These are phyloP conservation scores for Aspergillus funiculosus DNA, from an alignment of 495 filamentous ascomycete genomes.

Conservation along the genomic window DNA sequence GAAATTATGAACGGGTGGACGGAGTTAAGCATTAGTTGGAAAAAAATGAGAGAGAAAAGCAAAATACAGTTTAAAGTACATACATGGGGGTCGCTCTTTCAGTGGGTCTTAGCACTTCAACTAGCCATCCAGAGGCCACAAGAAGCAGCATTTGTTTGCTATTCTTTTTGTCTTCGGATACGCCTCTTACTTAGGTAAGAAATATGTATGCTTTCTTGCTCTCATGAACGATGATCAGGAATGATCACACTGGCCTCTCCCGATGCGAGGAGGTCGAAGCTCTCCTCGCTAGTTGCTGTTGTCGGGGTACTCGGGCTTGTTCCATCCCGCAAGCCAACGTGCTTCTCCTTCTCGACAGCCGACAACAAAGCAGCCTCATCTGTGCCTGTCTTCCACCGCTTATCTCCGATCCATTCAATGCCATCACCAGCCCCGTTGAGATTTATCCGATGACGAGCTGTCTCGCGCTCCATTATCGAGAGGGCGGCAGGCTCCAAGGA, in stretches of 20 bases:
- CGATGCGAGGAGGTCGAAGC: slow-evolving; percentile 52
- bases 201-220: no score
- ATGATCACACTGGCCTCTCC: slow-evolving; percentile 45
- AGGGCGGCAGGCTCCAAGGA: slow-evolving; percentile 17
- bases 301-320: slow-evolving; percentile 30
- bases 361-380: slow-evolving; percentile 18
- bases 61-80: slow-evolving; percentile 1
- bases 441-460: slow-evolving; percentile 25
- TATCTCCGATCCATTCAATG: slow-evolving; percentile 51
- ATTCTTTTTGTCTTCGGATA: neutral
- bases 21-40: slow-evolving; percentile 10
- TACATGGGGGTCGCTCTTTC: slow-evolving; percentile 1
- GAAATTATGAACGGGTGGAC: neutral
- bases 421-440: slow-evolving; percentile 43
- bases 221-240: slow-evolving; percentile 20
- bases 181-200: neutral
- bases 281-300: slow-evolving; percentile 53
- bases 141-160: slow-evolving; percentile 18
- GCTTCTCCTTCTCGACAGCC: slow-evolving; percentile 18
- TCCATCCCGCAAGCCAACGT: slow-evolving; percentile 15
- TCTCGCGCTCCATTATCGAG: slow-evolving; percentile 44
- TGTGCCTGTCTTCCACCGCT: slow-evolving; percentile 23
- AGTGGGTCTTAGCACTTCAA: neutral
- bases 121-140: slow-evolving; percentile 13
- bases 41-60: slow-evolving; percentile 12